A percentile compares a stretch with the other conserved stretches of the same genome.
phyloP scores from a whole-genome alignment of 2,329 filamentous ascomycete species.

The Colletotrichum musae region DNA sequence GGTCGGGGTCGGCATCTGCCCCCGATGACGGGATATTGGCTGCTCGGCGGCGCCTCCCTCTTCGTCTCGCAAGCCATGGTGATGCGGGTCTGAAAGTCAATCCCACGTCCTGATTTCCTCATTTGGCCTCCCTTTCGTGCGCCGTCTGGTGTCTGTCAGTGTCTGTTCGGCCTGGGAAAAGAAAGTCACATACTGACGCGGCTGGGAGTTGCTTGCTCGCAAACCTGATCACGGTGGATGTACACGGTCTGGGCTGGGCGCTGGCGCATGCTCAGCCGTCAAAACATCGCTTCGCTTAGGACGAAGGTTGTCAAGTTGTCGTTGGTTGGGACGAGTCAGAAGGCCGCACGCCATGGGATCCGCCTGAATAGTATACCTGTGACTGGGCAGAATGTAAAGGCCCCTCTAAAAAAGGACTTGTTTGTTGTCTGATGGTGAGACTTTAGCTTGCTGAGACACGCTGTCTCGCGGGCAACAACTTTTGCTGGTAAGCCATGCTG shows the following conservation, averaged over 20 bases:
- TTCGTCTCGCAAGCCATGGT: not conserved
- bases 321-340: constrained; percentile 29
- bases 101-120: constrained; percentile 3
- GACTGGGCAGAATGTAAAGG: not conserved
- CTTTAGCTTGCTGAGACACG: constrained; percentile 7
- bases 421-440: constrained; percentile 11
- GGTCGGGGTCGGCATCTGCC: constrained; percentile 5
- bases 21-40: constrained; percentile 17
- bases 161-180: too few species aligned
- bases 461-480: constrained; percentile 14
- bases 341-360: constrained; percentile 1
- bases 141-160: not conserved
- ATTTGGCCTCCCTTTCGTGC: constrained; percentile 4
- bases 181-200: too few species aligned
- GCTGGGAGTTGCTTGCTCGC: too few species aligned
- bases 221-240: too few species aligned
- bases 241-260: not conserved
- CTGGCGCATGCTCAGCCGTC: constrained; percentile 2
- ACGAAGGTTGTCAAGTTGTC: constrained; percentile 9
- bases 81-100: not conserved
- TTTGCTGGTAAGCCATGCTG: constrained; percentile 10
- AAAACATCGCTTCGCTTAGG: constrained; percentile 18
- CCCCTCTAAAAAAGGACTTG: not conserved
- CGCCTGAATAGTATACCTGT: constrained; percentile 2
- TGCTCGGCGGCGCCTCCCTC: not conserved